phyloP scores from a whole-genome alignment of 2,329 filamentous ascomycete species.

The Rutstroemia sp. region DNA sequence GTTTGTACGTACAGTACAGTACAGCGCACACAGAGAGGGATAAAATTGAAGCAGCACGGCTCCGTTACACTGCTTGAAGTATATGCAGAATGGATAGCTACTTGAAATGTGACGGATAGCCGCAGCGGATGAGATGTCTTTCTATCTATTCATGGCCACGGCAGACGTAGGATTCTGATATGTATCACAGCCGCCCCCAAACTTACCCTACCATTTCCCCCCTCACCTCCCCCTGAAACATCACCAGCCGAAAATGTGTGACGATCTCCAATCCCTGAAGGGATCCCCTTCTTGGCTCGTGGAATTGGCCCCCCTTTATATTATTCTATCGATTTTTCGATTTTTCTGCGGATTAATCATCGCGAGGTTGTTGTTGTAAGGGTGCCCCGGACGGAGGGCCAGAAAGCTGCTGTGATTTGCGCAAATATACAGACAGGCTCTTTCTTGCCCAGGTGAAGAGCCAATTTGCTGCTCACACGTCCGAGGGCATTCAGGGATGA shows the following conservation, averaged over 20 bases:
- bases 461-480: not conserved
- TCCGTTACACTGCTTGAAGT: not conserved
- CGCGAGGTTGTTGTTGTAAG: no score
- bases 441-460: no score
- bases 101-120: not conserved
- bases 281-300: no score
- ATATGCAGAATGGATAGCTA: not conserved
- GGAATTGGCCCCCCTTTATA: no score
- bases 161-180: not conserved
- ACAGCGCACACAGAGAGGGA: no score
- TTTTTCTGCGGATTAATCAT: no score
- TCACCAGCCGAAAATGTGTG: not conserved
- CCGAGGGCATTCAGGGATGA: not conserved
- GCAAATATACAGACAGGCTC: no score
- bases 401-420: no score
- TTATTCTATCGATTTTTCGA: no score
- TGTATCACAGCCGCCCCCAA: not conserved
- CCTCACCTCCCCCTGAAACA: not conserved
- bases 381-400: no score
- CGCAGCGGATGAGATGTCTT: not conserved
- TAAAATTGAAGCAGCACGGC: not conserved
- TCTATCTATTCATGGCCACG: not conserved
- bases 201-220: no score
- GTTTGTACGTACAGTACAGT: no score
- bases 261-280: not conserved